Conservation (phyloP, 805 yeast species). For the Saccharomycopsis guyanensis region DNA sequence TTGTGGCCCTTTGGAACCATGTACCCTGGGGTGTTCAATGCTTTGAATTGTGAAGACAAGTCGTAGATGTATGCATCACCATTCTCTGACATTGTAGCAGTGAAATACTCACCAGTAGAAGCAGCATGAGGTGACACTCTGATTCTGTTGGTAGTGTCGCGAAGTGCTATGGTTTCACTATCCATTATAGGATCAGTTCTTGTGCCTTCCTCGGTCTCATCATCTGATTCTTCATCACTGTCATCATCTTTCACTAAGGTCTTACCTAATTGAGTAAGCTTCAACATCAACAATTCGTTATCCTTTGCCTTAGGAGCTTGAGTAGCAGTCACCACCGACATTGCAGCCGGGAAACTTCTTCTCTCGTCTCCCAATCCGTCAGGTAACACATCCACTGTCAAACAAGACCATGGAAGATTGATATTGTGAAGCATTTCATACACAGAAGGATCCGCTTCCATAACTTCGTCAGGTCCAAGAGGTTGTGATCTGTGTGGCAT, state of each 20-base stretch:
- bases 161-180: constrained; percentile 68
- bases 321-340: constrained; percentile 84
- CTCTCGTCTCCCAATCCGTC: constrained; percentile 84
- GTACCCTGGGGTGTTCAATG: constrained; percentile 85
- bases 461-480: constrained; percentile 88
- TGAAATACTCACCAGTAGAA: constrained; percentile 68
- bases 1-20: constrained; percentile 69
- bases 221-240: constrained; percentile 64
- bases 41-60: constrained; percentile 66
- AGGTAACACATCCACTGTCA: constrained; percentile 83
- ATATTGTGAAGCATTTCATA: constrained; percentile 95
- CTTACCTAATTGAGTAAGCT: constrained; percentile 72
- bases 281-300: constrained; percentile 80
- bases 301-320: constrained; percentile 85
- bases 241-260: constrained; percentile 81
- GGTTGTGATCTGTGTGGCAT: constrained; percentile 87
- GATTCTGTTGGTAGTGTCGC: constrained; percentile 81
- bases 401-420: constrained; percentile 94
- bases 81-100: constrained; percentile 82
- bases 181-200: constrained; percentile 83
- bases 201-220: constrained; percentile 59
- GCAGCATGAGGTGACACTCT: constrained; percentile 74
- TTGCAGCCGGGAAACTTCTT: constrained; percentile 79
- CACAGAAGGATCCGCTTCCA: constrained; percentile 94
- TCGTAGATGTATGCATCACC: constrained; percentile 89